Percentiles rank a stretch among this genome's conserved stretches.
phyloP scores from a whole-genome alignment of 306 rosid species.

The Casuarina cunninghamiana region DNA sequence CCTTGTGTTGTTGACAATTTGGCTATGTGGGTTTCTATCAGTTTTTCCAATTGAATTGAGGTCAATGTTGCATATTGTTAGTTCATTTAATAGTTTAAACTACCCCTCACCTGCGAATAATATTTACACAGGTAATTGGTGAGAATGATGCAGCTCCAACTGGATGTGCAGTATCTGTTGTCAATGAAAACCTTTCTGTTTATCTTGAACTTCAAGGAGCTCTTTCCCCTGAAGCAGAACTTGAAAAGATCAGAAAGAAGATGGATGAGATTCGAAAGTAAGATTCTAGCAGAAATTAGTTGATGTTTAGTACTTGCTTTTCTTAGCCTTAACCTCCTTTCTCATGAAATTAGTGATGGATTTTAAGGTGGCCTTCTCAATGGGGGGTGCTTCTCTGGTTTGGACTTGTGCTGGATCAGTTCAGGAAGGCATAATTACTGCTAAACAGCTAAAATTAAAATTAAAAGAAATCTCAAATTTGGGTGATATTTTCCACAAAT shows the following conservation, averaged over 20 bases:
- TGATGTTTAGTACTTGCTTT: background rate
- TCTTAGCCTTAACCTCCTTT: background rate
- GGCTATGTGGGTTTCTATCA: background rate
- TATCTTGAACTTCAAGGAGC: constrained; percentile 47
- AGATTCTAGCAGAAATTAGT: constrained; percentile 3
- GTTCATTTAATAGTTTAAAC: background rate
- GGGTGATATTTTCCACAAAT: too few species aligned
- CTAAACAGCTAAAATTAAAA: too few species aligned
- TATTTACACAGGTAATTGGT: constrained; percentile 31
- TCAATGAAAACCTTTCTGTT: constrained; percentile 43
- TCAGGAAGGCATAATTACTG: too few species aligned
- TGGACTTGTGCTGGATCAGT: too few species aligned
- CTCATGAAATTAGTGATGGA: background rate
- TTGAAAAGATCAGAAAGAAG: constrained; percentile 44
- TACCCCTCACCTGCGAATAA: background rate
- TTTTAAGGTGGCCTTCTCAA: too few species aligned
- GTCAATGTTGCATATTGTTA: background rate
- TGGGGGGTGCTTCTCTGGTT: too few species aligned
- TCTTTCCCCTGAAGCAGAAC: constrained; percentile 48
- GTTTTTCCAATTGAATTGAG: background rate
- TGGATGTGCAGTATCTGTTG: constrained; percentile 49
- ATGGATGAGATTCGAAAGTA: constrained; percentile 49
- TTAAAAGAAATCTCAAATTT: too few species aligned
- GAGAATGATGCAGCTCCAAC: constrained; percentile 42
- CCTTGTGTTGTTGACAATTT: background rate